Evolutionary conservation across 257 asterid species (phyloP).

Genomic region (Solanum rostratum): DNA sequence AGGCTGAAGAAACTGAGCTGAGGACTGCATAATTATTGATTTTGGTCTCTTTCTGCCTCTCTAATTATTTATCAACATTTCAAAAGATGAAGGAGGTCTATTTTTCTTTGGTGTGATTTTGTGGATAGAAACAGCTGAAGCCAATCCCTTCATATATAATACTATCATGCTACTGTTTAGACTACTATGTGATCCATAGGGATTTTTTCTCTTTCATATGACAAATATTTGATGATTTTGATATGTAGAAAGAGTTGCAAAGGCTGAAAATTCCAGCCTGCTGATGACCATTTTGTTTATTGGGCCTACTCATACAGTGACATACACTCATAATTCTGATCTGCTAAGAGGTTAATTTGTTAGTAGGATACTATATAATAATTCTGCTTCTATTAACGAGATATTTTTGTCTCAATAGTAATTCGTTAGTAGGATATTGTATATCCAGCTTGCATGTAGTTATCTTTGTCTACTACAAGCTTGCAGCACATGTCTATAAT

Average conservation of each 20-base stretch:
- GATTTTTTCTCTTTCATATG: too few relatives aligned
- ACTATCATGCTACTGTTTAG: not conserved
- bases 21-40: conserved; percentile 20
- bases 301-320: too few relatives aligned
- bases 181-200: too few relatives aligned
- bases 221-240: not conserved
- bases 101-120: not conserved
- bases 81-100: not conserved
- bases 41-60: conserved; percentile 7
- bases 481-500: too few relatives aligned
- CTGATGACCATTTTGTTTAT: not conserved
- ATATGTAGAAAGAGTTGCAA: not conserved
- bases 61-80: not conserved
- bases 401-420: too few relatives aligned
- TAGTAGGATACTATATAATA: too few relatives aligned
- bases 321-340: too few relatives aligned
- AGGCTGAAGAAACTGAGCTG: conserved; percentile 23
- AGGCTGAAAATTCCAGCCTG: not conserved
- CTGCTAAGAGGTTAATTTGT: too few relatives aligned
- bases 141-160: not conserved
- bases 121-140: conserved; percentile 25
- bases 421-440: too few relatives aligned
- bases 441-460: too few relatives aligned
- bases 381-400: too few relatives aligned
- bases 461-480: too few relatives aligned